These are phyloP conservation scores for Scedosporium aurantiacum DNA, from an alignment of 2,329 filamentous ascomycete species.

Conservation along the genomic window DNA sequence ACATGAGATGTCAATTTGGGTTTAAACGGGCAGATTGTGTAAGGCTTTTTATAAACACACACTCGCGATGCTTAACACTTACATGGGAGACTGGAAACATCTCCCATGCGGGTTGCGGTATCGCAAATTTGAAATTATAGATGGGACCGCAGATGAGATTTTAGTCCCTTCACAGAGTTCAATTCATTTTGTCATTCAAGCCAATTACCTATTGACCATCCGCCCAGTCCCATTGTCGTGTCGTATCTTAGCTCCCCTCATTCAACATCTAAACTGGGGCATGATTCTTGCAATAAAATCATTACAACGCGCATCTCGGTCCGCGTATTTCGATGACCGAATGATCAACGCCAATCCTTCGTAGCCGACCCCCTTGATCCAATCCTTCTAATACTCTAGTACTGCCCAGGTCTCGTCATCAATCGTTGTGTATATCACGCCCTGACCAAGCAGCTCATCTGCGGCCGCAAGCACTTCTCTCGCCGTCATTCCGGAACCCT, in stretches of 20 bases:
- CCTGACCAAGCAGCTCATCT: slow-evolving; percentile 65
- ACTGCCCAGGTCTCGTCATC: slow-evolving; percentile 90
- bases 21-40: not conserved
- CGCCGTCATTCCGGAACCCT: slow-evolving; percentile 51
- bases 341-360: not conserved
- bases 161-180: not conserved
- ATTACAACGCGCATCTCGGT: not conserved
- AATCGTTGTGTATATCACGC: slow-evolving; percentile 79
- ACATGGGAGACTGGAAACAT: not conserved
- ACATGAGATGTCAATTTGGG: not conserved
- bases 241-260: not conserved
- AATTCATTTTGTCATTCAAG: not conserved
- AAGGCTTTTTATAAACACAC: not conserved
- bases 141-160: not conserved
- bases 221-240: not conserved
- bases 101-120: not conserved
- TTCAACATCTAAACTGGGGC: not conserved
- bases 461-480: slow-evolving; percentile 65
- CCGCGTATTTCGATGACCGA: not conserved
- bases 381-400: slow-evolving; percentile 48
- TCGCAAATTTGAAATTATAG: not conserved
- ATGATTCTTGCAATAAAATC: not conserved
- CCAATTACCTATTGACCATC: not conserved
- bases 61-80: not conserved
- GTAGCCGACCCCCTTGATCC: not conserved